Evolutionary conservation across 2,329 filamentous ascomycete species (phyloP).

Genomic region (Talaromyces verruculosus): DNA sequence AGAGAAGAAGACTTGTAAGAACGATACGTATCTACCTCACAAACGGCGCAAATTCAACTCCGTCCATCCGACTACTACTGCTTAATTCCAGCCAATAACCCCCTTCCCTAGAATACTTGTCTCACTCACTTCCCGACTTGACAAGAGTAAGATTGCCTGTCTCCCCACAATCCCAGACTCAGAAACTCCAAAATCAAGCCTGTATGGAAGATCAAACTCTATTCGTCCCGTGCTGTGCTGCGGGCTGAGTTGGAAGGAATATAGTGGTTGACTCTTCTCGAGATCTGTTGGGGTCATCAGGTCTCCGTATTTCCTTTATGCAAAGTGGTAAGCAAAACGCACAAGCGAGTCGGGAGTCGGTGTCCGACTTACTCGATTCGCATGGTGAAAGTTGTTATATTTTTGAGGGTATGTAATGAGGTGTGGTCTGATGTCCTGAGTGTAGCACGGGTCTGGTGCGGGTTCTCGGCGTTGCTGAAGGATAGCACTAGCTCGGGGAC

Average conservation of each 20-base stretch:
- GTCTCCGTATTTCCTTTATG: constrained; percentile 9
- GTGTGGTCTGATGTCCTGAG: neutral
- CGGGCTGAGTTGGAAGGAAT: neutral
- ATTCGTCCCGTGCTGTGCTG: neutral
- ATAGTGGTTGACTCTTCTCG: neutral
- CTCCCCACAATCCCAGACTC: constrained; percentile 14
- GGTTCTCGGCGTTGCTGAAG: neutral
- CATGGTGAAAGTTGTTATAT: constrained; percentile 2
- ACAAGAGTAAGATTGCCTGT: constrained; percentile 6
- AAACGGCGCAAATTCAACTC: too few relatives aligned
- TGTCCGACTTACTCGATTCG: constrained; percentile 3
- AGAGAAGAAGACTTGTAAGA: too few relatives aligned
- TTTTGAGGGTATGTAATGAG: neutral
- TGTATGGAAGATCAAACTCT: neutral
- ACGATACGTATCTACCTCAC: too few relatives aligned
- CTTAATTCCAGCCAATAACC: constrained; percentile 6
- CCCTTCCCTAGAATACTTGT: neutral
- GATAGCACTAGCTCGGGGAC: neutral
- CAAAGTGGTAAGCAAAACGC: neutral
- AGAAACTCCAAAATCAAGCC: constrained; percentile 7
- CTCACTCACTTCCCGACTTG: constrained; percentile 2
- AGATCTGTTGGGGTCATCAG: neutral
- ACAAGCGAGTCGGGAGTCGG: neutral
- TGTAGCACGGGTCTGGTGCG: constrained; percentile 6
- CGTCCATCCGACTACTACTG: too few relatives aligned